Conservation (phyloP, 805 yeast genomes). For the Starmerella stellata region DNA sequence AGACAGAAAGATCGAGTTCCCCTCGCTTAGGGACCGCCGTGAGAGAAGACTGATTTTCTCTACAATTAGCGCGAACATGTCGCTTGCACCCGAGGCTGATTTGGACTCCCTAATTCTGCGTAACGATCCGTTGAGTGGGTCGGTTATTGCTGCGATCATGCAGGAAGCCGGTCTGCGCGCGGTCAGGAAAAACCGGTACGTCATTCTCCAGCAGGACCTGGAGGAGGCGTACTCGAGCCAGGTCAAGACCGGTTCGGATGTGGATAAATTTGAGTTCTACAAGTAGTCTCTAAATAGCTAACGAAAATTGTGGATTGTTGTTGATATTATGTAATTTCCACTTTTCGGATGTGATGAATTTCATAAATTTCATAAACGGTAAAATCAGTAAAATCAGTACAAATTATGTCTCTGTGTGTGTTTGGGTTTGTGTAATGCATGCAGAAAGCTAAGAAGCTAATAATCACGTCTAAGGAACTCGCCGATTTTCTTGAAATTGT, state of each 20-base stretch:
- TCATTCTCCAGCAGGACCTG: conserved; percentile 83
- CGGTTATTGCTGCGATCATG: conserved; percentile 93
- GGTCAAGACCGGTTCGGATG: conserved; percentile 88
- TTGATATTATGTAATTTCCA: too few relatives aligned
- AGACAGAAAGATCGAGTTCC: conserved; percentile 96
- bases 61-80: conserved; percentile 93
- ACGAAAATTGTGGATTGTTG: too few relatives aligned
- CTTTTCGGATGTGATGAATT: too few relatives aligned
- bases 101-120: conserved; percentile 85
- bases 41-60: conserved; percentile 92
- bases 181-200: conserved; percentile 93
- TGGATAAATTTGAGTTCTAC: conserved; percentile 94
- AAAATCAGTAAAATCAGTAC: too few relatives aligned
- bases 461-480: conserved; percentile 8
- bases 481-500: conserved; percentile 9
- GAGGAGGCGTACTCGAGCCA: conserved; percentile 96
- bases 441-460: too few relatives aligned
- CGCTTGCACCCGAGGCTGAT: conserved; percentile 94
- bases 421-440: too few relatives aligned
- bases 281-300: too few relatives aligned
- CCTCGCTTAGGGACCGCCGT: conserved; percentile 87
- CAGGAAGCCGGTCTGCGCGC: conserved; percentile 99
- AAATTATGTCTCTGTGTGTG: too few relatives aligned
- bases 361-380: too few relatives aligned
- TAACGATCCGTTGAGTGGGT: conserved; percentile 94